Evolutionary conservation across 768 basidiomycete genomes (phyloP), one percentile per base, ranked within the genome.

Genomic region (Chalciporus piperatus): DNA sequence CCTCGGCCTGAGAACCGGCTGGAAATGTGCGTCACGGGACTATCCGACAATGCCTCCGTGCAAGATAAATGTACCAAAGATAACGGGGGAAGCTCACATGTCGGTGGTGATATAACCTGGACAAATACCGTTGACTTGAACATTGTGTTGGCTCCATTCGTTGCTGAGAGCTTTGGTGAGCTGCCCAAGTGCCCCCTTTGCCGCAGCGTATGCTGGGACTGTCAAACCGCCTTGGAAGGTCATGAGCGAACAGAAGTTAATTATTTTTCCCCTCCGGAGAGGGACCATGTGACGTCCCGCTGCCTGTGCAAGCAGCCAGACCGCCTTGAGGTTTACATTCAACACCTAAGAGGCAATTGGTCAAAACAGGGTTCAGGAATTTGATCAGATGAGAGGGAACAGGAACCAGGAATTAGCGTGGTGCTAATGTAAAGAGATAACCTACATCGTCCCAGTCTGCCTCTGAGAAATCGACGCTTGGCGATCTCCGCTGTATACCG

Each of bases 31-130:
- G 39, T 56, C 59, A 57, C 46, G 45, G 39, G 46, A 38, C 11
- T 25, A 48, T 22, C 37, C 25, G 42, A 35, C 52, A 40, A 28
- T 46, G 42, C 22, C 33, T 43, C 47, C 19, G 1, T 40, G 44
- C 33, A 39, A 30, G 50, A 47, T 3, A 22, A 20, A 13, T 42
- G 35, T 9, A 30, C 40, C 37, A 30, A 51, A 50, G 50, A 59
- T 52, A 55, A 37, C 47, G 51, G 51, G 51, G 53, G 71, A 65
- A 50, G 45, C 54, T 72, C 71, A 90, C 88, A 93, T 93, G 59
- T 96, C 93, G 32, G 92, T 96, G 23, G 80, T 79, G 61, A 95
- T 85, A 69, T 93, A 94, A 28, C 92, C 92, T 27, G 92, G 92
- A 58, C 85, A 85, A 57, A 96, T 89, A 20, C 80, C 87, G 64